Conservation (phyloP, 2,329 filamentous ascomycete species). For the Botryotinia globosa region DNA sequence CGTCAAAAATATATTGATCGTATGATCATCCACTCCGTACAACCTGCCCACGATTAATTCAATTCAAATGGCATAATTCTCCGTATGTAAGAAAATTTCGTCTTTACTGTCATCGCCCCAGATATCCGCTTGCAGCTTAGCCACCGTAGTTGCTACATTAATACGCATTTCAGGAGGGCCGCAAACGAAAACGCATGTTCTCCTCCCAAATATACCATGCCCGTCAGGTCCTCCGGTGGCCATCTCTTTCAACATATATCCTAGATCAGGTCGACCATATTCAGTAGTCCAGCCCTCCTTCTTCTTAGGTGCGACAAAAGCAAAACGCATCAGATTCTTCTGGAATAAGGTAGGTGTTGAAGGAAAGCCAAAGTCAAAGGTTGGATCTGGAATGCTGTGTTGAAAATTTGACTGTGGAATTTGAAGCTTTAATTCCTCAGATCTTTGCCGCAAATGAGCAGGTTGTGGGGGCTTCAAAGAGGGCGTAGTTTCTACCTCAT, state of each 20-base stretch:
- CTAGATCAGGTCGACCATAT: constrained; percentile 85
- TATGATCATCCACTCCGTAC: constrained; percentile 1
- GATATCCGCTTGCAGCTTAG: constrained; percentile 76
- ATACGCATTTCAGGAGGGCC: constrained; percentile 84
- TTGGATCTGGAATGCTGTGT: constrained; percentile 31
- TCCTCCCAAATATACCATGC: constrained; percentile 68
- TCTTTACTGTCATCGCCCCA: constrained; percentile 76
- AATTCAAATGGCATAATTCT: constrained; percentile 81
- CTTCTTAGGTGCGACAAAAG: constrained; percentile 70
- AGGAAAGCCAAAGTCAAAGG: constrained; percentile 80
- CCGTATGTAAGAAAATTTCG: constrained; percentile 90
- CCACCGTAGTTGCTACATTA: constrained; percentile 83
- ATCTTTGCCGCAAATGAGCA: constrained; percentile 28
- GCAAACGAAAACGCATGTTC: constrained; percentile 90
- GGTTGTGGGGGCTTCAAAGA: constrained; percentile 22
- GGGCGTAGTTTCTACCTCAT: constrained; percentile 1
- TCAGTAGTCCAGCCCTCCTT: constrained; percentile 86
- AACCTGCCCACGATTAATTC: not conserved
- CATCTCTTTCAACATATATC: constrained; percentile 81
- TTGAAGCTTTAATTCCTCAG: constrained; percentile 28
- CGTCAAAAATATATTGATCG: constrained; percentile 9
- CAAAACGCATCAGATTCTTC: constrained; percentile 86
- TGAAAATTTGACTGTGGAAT: constrained; percentile 26
- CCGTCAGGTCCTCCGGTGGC: constrained; percentile 67
- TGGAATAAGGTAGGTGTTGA: constrained; percentile 83